Evolutionary conservation across 1,284 basidiomycete species (phyloP).

Genomic region (Ceratobasidium sp.): DNA sequence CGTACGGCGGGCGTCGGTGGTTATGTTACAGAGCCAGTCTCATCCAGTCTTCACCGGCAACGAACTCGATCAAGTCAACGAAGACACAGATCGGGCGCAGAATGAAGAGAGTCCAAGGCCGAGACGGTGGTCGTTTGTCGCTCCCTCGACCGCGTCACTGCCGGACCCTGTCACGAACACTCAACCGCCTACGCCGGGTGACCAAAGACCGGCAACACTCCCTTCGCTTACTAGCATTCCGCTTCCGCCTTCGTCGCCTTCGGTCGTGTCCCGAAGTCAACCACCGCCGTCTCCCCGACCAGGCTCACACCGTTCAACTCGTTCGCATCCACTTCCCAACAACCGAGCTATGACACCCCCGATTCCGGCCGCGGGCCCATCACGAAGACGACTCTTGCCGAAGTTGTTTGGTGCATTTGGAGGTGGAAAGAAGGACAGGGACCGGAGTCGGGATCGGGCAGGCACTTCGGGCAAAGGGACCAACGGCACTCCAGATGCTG

Average conservation of each 20-base stretch:
- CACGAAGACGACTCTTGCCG: conserved; percentile 66
- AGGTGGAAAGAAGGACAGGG: conserved; percentile 50
- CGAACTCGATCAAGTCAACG: conserved; percentile 13
- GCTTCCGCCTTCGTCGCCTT: not conserved
- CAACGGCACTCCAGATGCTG: not conserved
- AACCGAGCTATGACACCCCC: not conserved
- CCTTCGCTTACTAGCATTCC: conserved; percentile 6
- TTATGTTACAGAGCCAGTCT: conserved; percentile 20
- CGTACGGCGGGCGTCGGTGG: conserved; percentile 16
- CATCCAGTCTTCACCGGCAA: not conserved
- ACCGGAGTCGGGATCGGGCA: conserved; percentile 59
- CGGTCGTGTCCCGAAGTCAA: not conserved
- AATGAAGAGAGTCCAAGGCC: conserved; percentile 7
- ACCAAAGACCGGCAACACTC: not conserved
- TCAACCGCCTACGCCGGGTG: not conserved
- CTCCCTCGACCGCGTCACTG: conserved; percentile 22
- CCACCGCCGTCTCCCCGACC: conserved; percentile 30
- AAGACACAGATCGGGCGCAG: not conserved
- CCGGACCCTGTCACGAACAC: conserved; percentile 41
- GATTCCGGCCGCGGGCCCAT: not conserved
- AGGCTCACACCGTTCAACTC: conserved; percentile 31
- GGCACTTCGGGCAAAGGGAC: not conserved
- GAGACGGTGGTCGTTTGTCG: conserved; percentile 27
- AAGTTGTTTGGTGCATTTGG: conserved; percentile 70
- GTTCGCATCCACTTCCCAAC: conserved; percentile 2